These are phyloP conservation scores for Schwanniomyces occidentalis DNA, from an alignment of 805 yeast genomes.

Conservation along the genomic window DNA sequence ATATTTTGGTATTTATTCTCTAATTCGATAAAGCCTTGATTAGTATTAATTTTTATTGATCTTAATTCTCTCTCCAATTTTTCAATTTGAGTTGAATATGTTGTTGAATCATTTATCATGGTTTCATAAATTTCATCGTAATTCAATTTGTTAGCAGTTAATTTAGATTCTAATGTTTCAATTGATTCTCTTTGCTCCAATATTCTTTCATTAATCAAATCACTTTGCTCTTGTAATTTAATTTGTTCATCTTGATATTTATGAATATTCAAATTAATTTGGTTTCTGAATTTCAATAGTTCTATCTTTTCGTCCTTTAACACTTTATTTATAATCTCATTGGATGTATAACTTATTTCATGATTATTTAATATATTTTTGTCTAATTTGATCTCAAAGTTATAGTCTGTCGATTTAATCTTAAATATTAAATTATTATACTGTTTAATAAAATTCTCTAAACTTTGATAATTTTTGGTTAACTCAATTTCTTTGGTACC, in stretches of 20 bases:
- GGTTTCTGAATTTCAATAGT: conserved; percentile 28
- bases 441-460: conserved; percentile 52
- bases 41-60: conserved; percentile 45
- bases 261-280: conserved; percentile 46
- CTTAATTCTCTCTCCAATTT: conserved; percentile 59
- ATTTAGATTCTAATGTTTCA: conserved; percentile 57
- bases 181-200: conserved; percentile 56
- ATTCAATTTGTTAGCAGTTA: conserved; percentile 50
- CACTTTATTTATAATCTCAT: conserved; percentile 46
- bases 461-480: conserved; percentile 47
- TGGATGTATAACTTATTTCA: conserved; percentile 18
- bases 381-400: conserved; percentile 42
- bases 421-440: conserved; percentile 58
- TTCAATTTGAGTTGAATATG: conserved; percentile 65
- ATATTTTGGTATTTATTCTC: conserved; percentile 48
- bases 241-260: conserved; percentile 57
- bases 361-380: conserved; percentile 8
- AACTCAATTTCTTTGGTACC: conserved; percentile 52
- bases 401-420: conserved; percentile 30
- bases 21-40: conserved; percentile 51
- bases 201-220: conserved; percentile 53
- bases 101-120: conserved; percentile 51
- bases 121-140: conserved; percentile 58
- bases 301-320: conserved; percentile 45
- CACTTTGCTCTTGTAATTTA: conserved; percentile 58